Evolutionary conservation across 352 stramenopile species (phyloP).

Genomic region (Globisporangium ultimum): DNA sequence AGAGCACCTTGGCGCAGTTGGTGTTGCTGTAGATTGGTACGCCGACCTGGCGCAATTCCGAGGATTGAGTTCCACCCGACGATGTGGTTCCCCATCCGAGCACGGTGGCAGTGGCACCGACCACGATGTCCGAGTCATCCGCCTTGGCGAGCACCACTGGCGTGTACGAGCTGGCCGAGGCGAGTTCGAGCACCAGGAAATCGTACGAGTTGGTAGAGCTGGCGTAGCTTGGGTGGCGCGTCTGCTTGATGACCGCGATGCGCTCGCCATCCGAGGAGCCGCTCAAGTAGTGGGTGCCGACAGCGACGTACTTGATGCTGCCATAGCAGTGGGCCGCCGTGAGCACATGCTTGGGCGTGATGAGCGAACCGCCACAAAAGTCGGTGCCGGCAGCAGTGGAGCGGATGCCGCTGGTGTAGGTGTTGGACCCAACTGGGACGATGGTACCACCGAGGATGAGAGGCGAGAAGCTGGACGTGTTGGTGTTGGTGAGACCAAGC

Average conservation of each 20-base stretch:
- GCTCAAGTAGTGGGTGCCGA: slow-evolving; percentile 53
- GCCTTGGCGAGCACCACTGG: slow-evolving; percentile 30
- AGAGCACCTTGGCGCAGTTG: slow-evolving; percentile 24
- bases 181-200: slow-evolving; percentile 55
- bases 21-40: slow-evolving; percentile 38
- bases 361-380: too few species aligned
- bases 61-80: slow-evolving; percentile 15
- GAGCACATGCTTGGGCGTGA: slow-evolving; percentile 58
- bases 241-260: slow-evolving; percentile 45
- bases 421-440: slow-evolving; percentile 41
- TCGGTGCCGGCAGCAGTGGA: too few species aligned
- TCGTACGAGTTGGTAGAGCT: slow-evolving; percentile 41
- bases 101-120: slow-evolving; percentile 30
- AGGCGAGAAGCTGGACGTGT: slow-evolving; percentile 20
- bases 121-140: slow-evolving; percentile 21
- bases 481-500: neutral
- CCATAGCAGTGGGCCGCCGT: slow-evolving; percentile 55
- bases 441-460: slow-evolving; percentile 39
- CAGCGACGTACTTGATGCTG: slow-evolving; percentile 42
- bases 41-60: slow-evolving; percentile 32
- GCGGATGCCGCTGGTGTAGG: too few species aligned
- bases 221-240: slow-evolving; percentile 44
- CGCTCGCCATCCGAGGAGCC: slow-evolving; percentile 39
- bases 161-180: slow-evolving; percentile 27
- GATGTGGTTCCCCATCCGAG: slow-evolving; percentile 19